Evolutionary conservation across 2,329 filamentous ascomycete species (phyloP).

Genomic region (Juglanconis juglandina): DNA sequence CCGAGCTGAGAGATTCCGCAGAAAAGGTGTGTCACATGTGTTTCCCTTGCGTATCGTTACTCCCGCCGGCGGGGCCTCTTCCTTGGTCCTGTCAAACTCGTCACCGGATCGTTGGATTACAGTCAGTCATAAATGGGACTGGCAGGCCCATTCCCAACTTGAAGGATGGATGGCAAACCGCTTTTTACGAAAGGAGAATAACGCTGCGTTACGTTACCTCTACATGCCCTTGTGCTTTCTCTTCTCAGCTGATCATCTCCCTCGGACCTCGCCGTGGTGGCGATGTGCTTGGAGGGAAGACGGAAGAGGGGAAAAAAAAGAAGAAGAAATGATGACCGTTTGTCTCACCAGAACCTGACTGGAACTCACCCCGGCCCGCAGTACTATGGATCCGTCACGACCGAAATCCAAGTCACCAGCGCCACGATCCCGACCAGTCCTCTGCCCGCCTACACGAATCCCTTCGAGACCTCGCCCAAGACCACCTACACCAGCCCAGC

Average conservation of each 20-base stretch:
- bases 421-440: constrained; percentile 12
- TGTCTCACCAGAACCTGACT: constrained; percentile 14
- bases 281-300: not conserved
- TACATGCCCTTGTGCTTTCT: not conserved
- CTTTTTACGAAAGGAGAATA: not conserved
- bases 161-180: not conserved
- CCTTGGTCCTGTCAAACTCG: not conserved
- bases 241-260: not conserved
- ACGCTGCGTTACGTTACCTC: not conserved
- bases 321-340: not conserved
- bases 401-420: constrained; percentile 47
- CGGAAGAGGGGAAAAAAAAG: not conserved
- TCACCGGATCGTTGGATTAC: not conserved
- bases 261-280: not conserved
- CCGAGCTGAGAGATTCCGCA: constrained; percentile 18
- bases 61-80: not conserved
- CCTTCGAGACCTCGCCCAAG: constrained; percentile 21
- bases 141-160: not conserved
- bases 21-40: constrained; percentile 16
- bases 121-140: not conserved
- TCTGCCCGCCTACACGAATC: constrained; percentile 17
- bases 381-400: constrained; percentile 50
- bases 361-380: constrained; percentile 22
- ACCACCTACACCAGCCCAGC: constrained; percentile 18
- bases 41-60: constrained; percentile 8